These are phyloP conservation scores for Hymenoscyphus occultus DNA, from an alignment of 2,329 filamentous ascomycete genomes.

Conservation along the genomic window DNA sequence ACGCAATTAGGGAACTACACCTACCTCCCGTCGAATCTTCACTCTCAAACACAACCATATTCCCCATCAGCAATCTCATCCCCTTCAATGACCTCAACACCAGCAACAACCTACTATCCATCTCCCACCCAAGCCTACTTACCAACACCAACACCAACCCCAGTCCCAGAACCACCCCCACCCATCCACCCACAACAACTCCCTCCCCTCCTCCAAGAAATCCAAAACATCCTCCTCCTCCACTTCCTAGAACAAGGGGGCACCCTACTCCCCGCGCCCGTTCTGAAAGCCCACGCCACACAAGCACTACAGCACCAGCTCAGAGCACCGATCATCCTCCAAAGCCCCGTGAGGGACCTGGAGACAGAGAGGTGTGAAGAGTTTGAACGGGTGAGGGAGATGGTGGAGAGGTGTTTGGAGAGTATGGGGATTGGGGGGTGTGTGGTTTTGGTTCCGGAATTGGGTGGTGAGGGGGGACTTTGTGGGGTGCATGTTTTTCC, in stretches of 20 bases:
- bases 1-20: not conserved
- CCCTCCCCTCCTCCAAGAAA: conserved; percentile 1
- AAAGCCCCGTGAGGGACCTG: not conserved
- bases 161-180: not conserved
- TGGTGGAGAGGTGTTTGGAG: conserved; percentile 13
- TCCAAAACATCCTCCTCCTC: conserved; percentile 8
- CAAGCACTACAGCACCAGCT: conserved; percentile 2
- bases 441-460: conserved; percentile 7
- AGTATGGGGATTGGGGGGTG: conserved; percentile 8
- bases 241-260: conserved; percentile 10
- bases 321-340: not conserved
- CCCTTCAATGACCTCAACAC: not conserved
- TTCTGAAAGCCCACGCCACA: not conserved
- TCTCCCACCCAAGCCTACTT: not conserved
- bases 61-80: not conserved
- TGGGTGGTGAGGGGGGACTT: conserved; percentile 5
- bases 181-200: conserved; percentile 1
- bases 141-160: not conserved
- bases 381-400: conserved; percentile 5
- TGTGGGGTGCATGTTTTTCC: conserved; percentile 9
- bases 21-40: not conserved
- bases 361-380: conserved; percentile 5
- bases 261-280: not conserved
- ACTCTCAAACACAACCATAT: not conserved
- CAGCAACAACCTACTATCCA: not conserved